Base-by-base conservation (phyloP, 345 rosid genomes). In the Eutrema yunnanense region DNA sequence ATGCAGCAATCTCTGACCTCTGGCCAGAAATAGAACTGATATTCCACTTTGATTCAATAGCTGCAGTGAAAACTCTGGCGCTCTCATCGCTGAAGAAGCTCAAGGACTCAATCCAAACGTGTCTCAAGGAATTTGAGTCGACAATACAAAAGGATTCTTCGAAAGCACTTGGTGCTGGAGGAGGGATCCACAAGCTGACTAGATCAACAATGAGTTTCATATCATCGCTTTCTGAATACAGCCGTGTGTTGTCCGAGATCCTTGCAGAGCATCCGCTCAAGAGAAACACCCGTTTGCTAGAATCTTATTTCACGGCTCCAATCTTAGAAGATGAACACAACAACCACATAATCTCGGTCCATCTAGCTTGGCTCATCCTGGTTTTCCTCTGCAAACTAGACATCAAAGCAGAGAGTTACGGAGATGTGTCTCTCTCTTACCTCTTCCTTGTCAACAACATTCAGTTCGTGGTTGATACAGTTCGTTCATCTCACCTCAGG, bases 401-500 rank as follows among this genome's bases (percentile, higher is more conserved):
- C 70, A 73, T 81, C 43, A 88, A 82, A 70, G 86, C 92, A 4
- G 79, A 72, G 79, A 70, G 44, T 2, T 84, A 89, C 88, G 86
- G 82, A 53, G 91, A 94, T 32, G 83, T 78, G 2, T 73, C 97
- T 1, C 72, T 86, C 32, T 84, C 92, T 0, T 89, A 94, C 64
- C 85, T 91, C 62, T 94, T 88, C 82, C 83, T 91, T 0, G 89
- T 92, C 7, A 94, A 87, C 83, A 94, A 91, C 62, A 83, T 81
- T 38, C 84, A 81, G 46, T 89, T 78, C 54, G 79, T 91, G 11
- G 65, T 88, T 0, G 73, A 74, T 5, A 85, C 78, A 9, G 97
- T 91, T 33, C 66, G 74, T 2, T 78, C 82, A 50, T 79, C 82
- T 54, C 73, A 73, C 61, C 80, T 94, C 53, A 81, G 63, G 65